A percentile compares a stretch with the other conserved stretches of the same genome.
Conservation (phyloP, 306 rosid species). For the Vachellia pachyceras region DNA sequence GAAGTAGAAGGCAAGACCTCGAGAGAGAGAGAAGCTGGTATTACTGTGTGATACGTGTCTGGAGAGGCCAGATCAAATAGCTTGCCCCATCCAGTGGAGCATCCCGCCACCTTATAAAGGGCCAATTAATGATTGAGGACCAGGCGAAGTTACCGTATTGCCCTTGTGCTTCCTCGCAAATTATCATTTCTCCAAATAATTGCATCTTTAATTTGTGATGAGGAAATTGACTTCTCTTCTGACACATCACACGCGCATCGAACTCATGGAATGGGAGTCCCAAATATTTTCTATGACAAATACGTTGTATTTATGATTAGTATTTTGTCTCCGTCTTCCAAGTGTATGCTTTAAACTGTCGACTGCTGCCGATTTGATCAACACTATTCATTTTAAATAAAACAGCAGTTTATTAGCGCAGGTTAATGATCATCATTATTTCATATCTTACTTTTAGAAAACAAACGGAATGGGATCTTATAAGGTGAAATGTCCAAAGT, state of each 20-base stretch:
- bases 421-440: too few species aligned
- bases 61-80: conserved; percentile 13
- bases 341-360: too few species aligned
- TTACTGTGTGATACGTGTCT: background rate
- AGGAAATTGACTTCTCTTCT: conserved; percentile 6
- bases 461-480: too few species aligned
- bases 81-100: conserved; percentile 48
- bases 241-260: background rate
- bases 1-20: conserved; percentile 30
- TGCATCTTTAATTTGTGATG: conserved; percentile 17
- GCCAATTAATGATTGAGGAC: conserved; percentile 27
- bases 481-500: too few species aligned
- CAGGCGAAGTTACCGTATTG: conserved; percentile 42
- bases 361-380: background rate
- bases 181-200: conserved; percentile 20
- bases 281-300: background rate
- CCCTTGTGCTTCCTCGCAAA: conserved; percentile 44
- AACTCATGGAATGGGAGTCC: background rate
- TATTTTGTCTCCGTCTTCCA: background rate
- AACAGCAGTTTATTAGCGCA: too few species aligned
- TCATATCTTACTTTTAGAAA: too few species aligned
- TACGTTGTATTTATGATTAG: background rate
- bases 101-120: conserved; percentile 48
- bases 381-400: too few species aligned
- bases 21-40: background rate